Percentiles rank a stretch among this genome's conserved stretches.
Conservation (phyloP, 2,329 filamentous ascomycete species). For the Sporothrix phasma region DNA sequence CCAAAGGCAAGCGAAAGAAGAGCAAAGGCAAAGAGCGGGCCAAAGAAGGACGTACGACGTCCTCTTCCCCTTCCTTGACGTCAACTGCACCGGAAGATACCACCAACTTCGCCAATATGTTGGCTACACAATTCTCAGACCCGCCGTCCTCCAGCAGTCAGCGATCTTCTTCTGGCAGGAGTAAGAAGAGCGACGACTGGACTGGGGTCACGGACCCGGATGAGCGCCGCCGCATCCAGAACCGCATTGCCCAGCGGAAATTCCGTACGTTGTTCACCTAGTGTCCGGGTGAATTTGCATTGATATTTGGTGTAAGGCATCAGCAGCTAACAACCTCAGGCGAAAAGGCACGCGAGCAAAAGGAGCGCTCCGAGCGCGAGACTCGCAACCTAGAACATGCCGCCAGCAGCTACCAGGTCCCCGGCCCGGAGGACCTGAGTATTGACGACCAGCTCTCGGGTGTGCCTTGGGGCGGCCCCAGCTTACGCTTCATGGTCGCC, state of each 20-base stretch:
- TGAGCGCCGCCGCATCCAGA: conserved; percentile 65
- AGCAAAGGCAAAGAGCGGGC: conserved; percentile 2
- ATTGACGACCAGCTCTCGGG: conserved; percentile 47
- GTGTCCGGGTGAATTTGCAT: no score
- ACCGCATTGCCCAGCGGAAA: conserved; percentile 65
- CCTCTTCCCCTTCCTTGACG: not conserved
- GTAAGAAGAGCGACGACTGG: conserved; percentile 55
- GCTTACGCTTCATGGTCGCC: conserved; percentile 44
- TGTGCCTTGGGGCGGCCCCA: conserved; percentile 62
- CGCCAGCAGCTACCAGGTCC: conserved; percentile 52
- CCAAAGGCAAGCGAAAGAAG: conserved; percentile 6
- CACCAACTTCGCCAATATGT: conserved; percentile 17
- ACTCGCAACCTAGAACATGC: conserved; percentile 54
- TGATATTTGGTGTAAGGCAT: conserved; percentile 13
- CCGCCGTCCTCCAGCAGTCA: conserved; percentile 20
- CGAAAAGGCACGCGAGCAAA: conserved; percentile 58
- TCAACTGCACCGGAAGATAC: not conserved
- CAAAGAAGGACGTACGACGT: not conserved
- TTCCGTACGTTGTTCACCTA: conserved; percentile 52
- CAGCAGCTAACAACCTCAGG: conserved; percentile 35
- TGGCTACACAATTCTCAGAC: conserved; percentile 18
- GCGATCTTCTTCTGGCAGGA: conserved; percentile 26
- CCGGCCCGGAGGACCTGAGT: conserved; percentile 46
- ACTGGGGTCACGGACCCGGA: conserved; percentile 57
- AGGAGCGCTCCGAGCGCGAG: conserved; percentile 55